Evolutionary conservation across 2,329 filamentous ascomycete species (phyloP), one percentile per base, ranked within the genome.

Genomic region (Penicillium palitans): DNA sequence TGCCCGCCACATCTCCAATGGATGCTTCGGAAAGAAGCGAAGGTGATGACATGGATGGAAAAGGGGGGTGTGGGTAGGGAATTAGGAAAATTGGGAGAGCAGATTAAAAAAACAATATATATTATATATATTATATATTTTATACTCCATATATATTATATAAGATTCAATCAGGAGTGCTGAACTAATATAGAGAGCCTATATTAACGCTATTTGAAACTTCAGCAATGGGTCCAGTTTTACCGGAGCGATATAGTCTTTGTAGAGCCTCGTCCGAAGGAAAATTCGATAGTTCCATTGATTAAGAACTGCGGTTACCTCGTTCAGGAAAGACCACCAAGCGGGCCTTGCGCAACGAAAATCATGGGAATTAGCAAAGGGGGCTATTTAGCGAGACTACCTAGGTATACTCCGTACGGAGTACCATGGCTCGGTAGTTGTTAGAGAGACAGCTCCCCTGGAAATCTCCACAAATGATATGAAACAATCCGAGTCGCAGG

Each of bases 391-490:
- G 27, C 25, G 39, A 52, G 37, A 9, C 40, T 35, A 21, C 19
- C 19, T 21, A 21, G 19, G 19, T 21, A 51, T 50, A 55, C 61
- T 25, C 25, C 25, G 25, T 25, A 25, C 24, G 29, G 10, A 31
- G 29, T 52, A 52, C 61, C 59, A 56, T 66, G 57, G 59, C 52
- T 61, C 59, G 45, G 57, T 50, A 60, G 50, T 33, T 33, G 31
- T 29, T 29, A 6, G 10, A 24, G 24, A 41, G 35, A 42, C 29
- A 52, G 57, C 60, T 52, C 50, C 40, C 65, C 59, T 60, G 53
- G 41, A 57, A 68, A 67, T 68, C 66, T 66, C 66, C 66, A 67
- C 65, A 61, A 57, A 47, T 33, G 31, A 15, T 33, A 56, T 68
- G 66, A 68, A 68, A 67, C 65, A 63, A 21, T 53, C 47, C 50